These are phyloP conservation scores for Epichloe coenophiala DNA, from an alignment of 2,329 filamentous ascomycete species.

Conservation along the genomic window DNA sequence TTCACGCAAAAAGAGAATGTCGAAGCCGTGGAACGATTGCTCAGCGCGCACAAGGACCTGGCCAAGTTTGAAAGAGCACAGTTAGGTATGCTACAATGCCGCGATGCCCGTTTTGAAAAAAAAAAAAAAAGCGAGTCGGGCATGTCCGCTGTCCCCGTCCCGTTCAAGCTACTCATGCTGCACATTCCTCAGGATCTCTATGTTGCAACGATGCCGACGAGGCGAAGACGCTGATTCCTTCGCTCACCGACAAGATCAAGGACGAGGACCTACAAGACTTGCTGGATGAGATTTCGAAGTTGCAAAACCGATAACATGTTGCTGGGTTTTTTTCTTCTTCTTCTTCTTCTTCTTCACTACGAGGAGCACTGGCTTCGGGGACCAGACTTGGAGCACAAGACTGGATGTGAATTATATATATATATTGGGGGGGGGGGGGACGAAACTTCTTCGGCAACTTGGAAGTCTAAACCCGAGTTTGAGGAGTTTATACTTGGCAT, in stretches of 20 bases:
- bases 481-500: constrained; percentile 2
- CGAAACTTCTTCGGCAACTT: neutral
- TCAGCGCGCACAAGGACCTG: constrained; percentile 66
- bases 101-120: too few species aligned
- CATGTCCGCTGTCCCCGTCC: too few species aligned
- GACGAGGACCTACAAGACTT: constrained; percentile 81
- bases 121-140: too few species aligned
- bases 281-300: constrained; percentile 80
- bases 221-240: constrained; percentile 91
- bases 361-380: neutral
- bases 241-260: constrained; percentile 72
- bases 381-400: neutral
- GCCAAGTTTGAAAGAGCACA: constrained; percentile 90
- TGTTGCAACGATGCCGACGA: constrained; percentile 91
- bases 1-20: constrained; percentile 94
- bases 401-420: neutral
- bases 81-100: constrained; percentile 46
- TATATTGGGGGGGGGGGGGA: neutral
- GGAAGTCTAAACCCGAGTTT: neutral
- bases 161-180: neutral
- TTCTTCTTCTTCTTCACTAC: too few species aligned
- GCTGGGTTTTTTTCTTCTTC: too few species aligned
- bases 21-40: constrained; percentile 79
- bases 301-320: constrained; percentile 31
- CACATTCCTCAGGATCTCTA: constrained; percentile 52